Evolutionary conservation across 768 basidiomycete genomes (phyloP).

Genomic region (Kockovaella imperatae): DNA sequence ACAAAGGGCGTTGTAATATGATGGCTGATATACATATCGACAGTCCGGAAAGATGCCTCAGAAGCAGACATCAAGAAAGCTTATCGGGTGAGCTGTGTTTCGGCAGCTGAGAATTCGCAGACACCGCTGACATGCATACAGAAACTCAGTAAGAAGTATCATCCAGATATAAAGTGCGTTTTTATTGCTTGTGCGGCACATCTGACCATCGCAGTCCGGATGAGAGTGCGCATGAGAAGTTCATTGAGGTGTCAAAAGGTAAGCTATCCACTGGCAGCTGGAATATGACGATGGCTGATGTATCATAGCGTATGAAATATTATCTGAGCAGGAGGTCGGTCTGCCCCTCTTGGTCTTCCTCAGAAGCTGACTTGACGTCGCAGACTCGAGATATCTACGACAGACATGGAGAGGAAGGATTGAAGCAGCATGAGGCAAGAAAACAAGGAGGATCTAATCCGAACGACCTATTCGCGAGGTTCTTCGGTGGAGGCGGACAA

Average conservation of each 20-base stretch:
- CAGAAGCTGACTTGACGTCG: not conserved
- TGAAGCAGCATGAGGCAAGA: conserved; percentile 69
- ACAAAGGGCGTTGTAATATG: not conserved
- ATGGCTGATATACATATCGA: not conserved
- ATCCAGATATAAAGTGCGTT: conserved; percentile 99
- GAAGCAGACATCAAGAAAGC: conserved; percentile 85
- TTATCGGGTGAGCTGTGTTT: conserved; percentile 54
- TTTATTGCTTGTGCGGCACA: no score
- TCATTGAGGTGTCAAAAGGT: conserved; percentile 89
- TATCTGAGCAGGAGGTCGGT: conserved; percentile 72
- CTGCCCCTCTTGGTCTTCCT: not conserved
- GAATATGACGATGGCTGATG: not conserved
- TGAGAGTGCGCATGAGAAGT: conserved; percentile 65
- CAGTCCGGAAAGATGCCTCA: conserved; percentile 67
- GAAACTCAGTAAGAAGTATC: conserved; percentile 74
- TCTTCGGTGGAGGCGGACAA: conserved; percentile 58
- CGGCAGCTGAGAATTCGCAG: not conserved
- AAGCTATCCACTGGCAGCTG: conserved; percentile 26
- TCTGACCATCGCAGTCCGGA: no score
- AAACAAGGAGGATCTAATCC: conserved; percentile 65
- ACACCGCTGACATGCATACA: not conserved
- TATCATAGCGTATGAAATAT: conserved; percentile 73
- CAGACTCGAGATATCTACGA: conserved; percentile 94
- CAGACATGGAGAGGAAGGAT: conserved; percentile 81
- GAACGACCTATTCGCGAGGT: conserved; percentile 86